These are phyloP conservation scores for Hydnum rufescens DNA, from an alignment of 768 basidiomycete genomes.

Conservation along the genomic window DNA sequence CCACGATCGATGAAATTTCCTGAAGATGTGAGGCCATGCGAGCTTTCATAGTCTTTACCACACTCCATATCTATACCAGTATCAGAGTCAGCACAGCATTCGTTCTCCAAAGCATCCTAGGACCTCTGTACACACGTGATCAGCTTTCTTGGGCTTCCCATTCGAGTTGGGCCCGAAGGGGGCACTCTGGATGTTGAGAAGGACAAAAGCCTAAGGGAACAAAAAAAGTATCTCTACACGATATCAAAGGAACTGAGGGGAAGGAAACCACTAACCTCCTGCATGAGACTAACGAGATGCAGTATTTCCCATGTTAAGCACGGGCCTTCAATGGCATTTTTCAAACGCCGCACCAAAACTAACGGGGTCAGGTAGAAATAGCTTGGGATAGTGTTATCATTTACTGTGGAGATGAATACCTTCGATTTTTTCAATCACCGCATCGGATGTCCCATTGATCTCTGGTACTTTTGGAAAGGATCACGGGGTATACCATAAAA, in stretches of 20 bases:
- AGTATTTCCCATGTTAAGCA: constrained; percentile 35
- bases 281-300: constrained; percentile 50
- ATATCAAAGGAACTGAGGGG: background rate
- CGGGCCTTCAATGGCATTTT: constrained; percentile 21
- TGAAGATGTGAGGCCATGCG: constrained; percentile 33
- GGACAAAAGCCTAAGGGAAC: constrained; percentile 40
- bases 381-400: background rate
- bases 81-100: background rate
- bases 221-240: background rate
- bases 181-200: constrained; percentile 46
- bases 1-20: constrained; percentile 29
- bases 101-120: constrained; percentile 5
- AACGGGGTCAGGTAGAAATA: constrained; percentile 3
- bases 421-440: constrained; percentile 40
- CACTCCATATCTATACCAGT: constrained; percentile 22
- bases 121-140: constrained; percentile 29
- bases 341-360: constrained; percentile 41
- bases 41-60: constrained; percentile 44
- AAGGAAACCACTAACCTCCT: constrained; percentile 34
- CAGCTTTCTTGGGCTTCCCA: constrained; percentile 51
- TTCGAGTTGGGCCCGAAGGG: constrained; percentile 51
- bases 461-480: constrained; percentile 20
- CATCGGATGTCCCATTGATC: constrained; percentile 24
- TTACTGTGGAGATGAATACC: constrained; percentile 19
- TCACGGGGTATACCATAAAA: background rate